Evolutionary conservation across 225 moss, liverwort and hornwort genomes (phyloP).

Genomic region (Marchantia paleacea): DNA sequence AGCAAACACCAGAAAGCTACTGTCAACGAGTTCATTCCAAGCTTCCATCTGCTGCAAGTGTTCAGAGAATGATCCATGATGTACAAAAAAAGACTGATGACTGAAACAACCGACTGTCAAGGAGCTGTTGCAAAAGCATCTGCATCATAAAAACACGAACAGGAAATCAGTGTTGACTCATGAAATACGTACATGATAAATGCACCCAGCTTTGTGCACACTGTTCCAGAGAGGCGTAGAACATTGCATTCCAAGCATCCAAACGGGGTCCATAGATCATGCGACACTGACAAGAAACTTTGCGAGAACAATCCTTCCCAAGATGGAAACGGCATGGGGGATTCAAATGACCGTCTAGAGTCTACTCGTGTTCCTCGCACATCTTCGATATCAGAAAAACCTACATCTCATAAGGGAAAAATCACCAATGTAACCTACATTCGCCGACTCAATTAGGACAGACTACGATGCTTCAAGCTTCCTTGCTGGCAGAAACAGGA

Average conservation of each 20-base stretch:
- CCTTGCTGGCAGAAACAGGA: neutral
- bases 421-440: no score
- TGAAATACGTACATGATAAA: neutral
- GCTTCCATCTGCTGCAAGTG: constrained; percentile 8
- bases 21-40: constrained; percentile 4
- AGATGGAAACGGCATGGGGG: neutral
- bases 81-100: neutral
- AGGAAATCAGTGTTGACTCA: neutral
- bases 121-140: neutral
- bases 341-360: no score
- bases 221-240: neutral
- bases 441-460: neutral
- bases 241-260: neutral
- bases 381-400: no score
- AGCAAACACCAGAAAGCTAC: neutral
- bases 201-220: neutral
- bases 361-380: no score
- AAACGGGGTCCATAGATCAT: neutral
- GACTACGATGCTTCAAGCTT: neutral
- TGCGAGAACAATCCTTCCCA: neutral
- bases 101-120: neutral
- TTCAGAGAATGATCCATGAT: neutral
- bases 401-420: no score
- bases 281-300: neutral
- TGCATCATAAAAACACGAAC: neutral